Base-by-base conservation (phyloP, 352 stramenopile species). In the Globisporangium nodosum region DNA sequence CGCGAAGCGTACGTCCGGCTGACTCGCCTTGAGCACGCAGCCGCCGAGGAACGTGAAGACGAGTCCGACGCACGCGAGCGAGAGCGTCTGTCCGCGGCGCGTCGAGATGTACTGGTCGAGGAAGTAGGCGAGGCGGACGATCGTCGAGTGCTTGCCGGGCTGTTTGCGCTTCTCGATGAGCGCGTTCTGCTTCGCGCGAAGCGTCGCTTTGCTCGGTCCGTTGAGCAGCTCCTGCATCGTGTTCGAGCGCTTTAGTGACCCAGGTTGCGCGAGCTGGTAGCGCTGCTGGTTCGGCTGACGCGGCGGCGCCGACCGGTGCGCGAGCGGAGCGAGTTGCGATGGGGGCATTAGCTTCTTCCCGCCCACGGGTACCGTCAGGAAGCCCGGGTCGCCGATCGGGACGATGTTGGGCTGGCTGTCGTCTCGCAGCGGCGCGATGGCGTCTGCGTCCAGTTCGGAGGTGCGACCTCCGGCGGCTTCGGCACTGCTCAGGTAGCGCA, bases 81-180 rank as follows among this genome's bases (percentile, higher is more conserved):
- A 70, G 0, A 73, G 60, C 5, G 69, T 85, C 63, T 91, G 79
- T 18, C 81, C 81, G 30, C 18, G 63, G 18, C 71, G 70, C 3
- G 76, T 88, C 33, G 78, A 87, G 31, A 89, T 88, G 54, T 88
- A 87, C 35, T 73, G 63, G 57, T 91, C 78, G 20, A 90, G 53
- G 33, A 63, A 61, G 53, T 91, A 91, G 13, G 67, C 66, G 12
- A 71, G 48, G 46, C 74, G 70, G n/a, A 85, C 81, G 6, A 57
- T 30, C 0, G 49, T 46, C 3, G 70, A 68, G 35, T 88, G 77
- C 39, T 75, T 68, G 12, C 40, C 21, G 6, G 20, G 60, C 0
- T 51, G n/a, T 21, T 52, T 60, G 37, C 49, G 47, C 47, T 60
- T 61, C 40, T 65, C 60, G 12, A 65, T 65, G 60, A 49, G 27